Conservation (phyloP, 768 basidiomycete genomes). For the Boletus vinaceobasis region DNA sequence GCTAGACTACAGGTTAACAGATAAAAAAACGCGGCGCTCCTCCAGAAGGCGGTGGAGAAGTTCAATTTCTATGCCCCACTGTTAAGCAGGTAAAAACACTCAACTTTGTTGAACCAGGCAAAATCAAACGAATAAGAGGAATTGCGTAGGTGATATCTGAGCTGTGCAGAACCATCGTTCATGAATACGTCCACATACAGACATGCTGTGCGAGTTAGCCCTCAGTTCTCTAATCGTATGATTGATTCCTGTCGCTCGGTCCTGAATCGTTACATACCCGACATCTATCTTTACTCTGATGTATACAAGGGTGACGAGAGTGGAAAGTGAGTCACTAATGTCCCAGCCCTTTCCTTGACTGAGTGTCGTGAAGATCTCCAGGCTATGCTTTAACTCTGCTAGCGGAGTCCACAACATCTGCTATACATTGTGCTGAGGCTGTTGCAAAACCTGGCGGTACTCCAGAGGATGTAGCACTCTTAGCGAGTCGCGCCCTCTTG, state of each 20-base stretch:
- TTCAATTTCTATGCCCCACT: conserved; percentile 89
- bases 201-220: conserved; percentile 93
- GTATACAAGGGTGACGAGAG: conserved; percentile 98
- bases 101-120: conserved; percentile 88
- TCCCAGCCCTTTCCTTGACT: neutral
- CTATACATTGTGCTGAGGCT: conserved; percentile 83
- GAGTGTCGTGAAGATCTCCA: conserved; percentile 64
- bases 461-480: conserved; percentile 89
- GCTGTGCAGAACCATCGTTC: neutral
- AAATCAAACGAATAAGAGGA: conserved; percentile 91
- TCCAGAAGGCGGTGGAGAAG: conserved; percentile 90
- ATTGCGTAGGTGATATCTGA: conserved; percentile 67
- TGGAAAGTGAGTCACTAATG: conserved; percentile 69
- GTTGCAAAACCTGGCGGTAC: conserved; percentile 77
- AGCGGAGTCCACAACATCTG: conserved; percentile 89
- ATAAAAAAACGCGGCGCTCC: conserved; percentile 93
- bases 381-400: conserved; percentile 91
- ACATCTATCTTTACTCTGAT: conserved; percentile 97
- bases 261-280: conserved; percentile 94
- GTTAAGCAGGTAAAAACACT: conserved; percentile 89
- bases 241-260: conserved; percentile 92
- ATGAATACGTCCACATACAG: conserved; percentile 38
- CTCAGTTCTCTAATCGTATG: conserved; percentile 97
- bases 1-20: conserved; percentile 35
- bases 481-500: conserved; percentile 75